Percentiles rank a stretch among this genome's conserved stretches.
These are phyloP conservation scores for Phycomyces nitens DNA, from an alignment of 192 early-diverging fungal genomes.

Conservation along the genomic window DNA sequence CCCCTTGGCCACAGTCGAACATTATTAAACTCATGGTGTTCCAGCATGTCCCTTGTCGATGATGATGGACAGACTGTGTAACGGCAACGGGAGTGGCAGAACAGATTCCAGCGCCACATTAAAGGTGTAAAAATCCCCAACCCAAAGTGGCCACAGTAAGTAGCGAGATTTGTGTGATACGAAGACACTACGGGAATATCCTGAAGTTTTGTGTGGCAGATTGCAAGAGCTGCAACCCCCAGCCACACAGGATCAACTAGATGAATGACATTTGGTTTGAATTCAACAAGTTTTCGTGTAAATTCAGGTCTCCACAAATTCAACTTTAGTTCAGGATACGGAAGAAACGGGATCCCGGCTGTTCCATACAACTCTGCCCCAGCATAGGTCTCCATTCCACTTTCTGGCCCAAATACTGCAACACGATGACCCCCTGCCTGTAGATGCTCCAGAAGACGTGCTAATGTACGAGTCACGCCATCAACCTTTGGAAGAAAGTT, in stretches of 20 bases:
- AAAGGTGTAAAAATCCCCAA: constrained; percentile 27
- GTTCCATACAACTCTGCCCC: constrained; percentile 32
- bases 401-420: constrained; percentile 30
- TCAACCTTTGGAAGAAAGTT: constrained; percentile 39
- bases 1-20: constrained; percentile 33
- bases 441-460: constrained; percentile 30
- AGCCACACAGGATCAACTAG: constrained; percentile 37
- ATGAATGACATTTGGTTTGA: constrained; percentile 32
- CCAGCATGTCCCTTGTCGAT: constrained; percentile 27
- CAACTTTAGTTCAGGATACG: constrained; percentile 34
- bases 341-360: constrained; percentile 30
- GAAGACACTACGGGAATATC: constrained; percentile 32
- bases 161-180: constrained; percentile 35
- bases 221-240: constrained; percentile 22
- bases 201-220: not conserved
- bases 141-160: constrained; percentile 34
- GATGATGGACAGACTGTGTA: constrained; percentile 34
- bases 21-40: constrained; percentile 29
- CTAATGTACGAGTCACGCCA: constrained; percentile 37
- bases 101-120: constrained; percentile 37
- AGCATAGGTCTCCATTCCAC: constrained; percentile 25
- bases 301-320: constrained; percentile 36
- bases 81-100: constrained; percentile 26
- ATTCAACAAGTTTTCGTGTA: constrained; percentile 21
- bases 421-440: constrained; percentile 26